Evolutionary conservation across 257 asterid species (phyloP), one percentile per base, ranked within the genome.

Genomic region (Marsdenia floribunda): DNA sequence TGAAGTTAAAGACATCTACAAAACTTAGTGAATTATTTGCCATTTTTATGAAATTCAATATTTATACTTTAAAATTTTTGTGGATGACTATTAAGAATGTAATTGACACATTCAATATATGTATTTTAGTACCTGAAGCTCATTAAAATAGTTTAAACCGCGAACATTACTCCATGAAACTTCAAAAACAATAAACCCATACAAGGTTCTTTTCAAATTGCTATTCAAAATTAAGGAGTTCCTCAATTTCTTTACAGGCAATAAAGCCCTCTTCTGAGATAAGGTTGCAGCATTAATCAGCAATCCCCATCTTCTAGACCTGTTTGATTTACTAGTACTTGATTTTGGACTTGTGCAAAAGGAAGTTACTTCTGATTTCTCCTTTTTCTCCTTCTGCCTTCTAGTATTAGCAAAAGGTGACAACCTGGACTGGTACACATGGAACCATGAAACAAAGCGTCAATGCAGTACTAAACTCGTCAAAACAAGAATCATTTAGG

Each of bases 101-200:
- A 40, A 40, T 40, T 40, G 46, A 4, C 46, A 40, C 4, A 38
- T 3, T 3, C 7, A 40, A 4, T 5, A 40, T 40, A 3, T 40
- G 12, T 6, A 44, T 7, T 44, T 44, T 44, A 68, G 77, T 86
- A 94, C 99, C 98, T 95, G 98, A 78, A 95, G 96, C 87, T 95
- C 98, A 77, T 95, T 95, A 74, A 92, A 73, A 83, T 92, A 92
- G 84, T 92, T 90, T 65, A 95, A 87, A 64, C 99, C 99, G 40
- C 99, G 96, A 19, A 90, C 94, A 76, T 90, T 88, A 55, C 66
- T 83, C 99, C 99, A 95, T 21, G 84, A 76, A 73, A 92, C 90
- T 92, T 95, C 97, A 82, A 95, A 95, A 73, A 92, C 94, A 73
- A 95, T 92, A 83, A 95, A 95, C 53, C 99, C 99, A 63, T 90